Evolutionary conservation across 352 stramenopile species (phyloP).

Genomic region (Phytopythium vexans): DNA sequence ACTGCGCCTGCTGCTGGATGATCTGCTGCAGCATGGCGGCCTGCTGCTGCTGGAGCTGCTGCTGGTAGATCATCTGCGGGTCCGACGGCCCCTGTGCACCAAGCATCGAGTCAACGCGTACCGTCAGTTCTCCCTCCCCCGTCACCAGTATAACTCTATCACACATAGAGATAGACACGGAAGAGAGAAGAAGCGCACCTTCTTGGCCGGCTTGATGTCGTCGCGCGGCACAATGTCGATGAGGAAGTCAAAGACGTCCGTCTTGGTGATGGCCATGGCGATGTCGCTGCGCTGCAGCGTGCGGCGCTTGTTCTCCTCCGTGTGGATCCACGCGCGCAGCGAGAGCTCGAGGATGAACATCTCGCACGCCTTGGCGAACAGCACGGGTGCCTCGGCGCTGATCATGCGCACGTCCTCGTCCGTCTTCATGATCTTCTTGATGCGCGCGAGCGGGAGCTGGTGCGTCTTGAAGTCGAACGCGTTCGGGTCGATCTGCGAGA

Average conservation of each 20-base stretch:
- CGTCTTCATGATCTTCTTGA: conserved; percentile 97
- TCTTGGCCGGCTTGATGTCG: conserved; percentile 86
- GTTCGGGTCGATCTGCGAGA: conserved; percentile 84
- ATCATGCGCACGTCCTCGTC: conserved; percentile 95
- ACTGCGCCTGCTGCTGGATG: conserved; percentile 77
- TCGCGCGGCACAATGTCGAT: conserved; percentile 90
- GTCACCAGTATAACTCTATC: neutral
- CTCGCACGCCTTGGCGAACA: conserved; percentile 94
- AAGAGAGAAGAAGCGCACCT: conserved; percentile 25
- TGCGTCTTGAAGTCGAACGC: conserved; percentile 87
- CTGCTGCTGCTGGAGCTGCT: conserved; percentile 87
- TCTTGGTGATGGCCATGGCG: conserved; percentile 88
- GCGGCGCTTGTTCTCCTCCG: conserved; percentile 91
- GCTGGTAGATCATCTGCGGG: conserved; percentile 79
- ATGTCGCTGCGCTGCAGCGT: conserved; percentile 92
- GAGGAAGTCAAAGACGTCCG: conserved; percentile 91
- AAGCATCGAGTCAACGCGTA: neutral
- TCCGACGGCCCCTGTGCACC: conserved; percentile 52
- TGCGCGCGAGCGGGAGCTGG: conserved; percentile 89
- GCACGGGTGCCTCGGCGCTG: conserved; percentile 88
- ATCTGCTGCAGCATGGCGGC: conserved; percentile 87
- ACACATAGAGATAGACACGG: neutral
- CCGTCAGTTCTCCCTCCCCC: neutral
- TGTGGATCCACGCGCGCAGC: conserved; percentile 87
- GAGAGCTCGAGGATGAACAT: conserved; percentile 93